A percentile compares a stretch with the other conserved stretches of the same genome.
phyloP scores from a whole-genome alignment of 2,329 filamentous ascomycete species.

The Epichloe coenophiala region DNA sequence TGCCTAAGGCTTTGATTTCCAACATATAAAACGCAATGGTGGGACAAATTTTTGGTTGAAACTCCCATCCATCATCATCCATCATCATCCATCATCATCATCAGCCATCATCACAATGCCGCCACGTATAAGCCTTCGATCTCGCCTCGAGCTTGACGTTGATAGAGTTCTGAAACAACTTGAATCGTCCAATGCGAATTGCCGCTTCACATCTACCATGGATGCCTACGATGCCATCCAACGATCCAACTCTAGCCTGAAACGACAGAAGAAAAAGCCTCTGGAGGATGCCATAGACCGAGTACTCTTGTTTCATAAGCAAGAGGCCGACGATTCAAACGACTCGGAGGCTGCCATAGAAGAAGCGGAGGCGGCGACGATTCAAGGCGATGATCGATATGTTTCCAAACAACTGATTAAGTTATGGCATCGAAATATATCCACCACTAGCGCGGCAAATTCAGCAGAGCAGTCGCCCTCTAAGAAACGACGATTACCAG shows the following conservation, averaged over 20 bases:
- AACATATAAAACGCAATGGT: too few relatives aligned
- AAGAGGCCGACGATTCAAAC: slow-evolving; percentile 43
- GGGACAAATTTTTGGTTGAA: not conserved
- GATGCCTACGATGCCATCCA: slow-evolving; percentile 69
- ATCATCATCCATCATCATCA: not conserved
- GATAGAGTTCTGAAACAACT: slow-evolving; percentile 70
- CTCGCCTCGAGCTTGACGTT: slow-evolving; percentile 51
- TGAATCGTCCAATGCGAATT: slow-evolving; percentile 43
- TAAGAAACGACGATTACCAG: slow-evolving; percentile 22
- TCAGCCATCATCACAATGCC: not conserved
- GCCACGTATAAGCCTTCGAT: slow-evolving; percentile 10
- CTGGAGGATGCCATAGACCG: slow-evolving; percentile 79
- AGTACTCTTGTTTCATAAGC: slow-evolving; percentile 60
- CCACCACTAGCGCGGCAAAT: slow-evolving; percentile 4
- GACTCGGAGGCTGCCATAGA: slow-evolving; percentile 37
- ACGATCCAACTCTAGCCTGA: slow-evolving; percentile 73
- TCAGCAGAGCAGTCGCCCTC: slow-evolving; percentile 12
- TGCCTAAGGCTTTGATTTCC: too few relatives aligned
- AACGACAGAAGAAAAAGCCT: slow-evolving; percentile 65
- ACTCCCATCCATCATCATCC: not conserved
- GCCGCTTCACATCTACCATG: slow-evolving; percentile 32
- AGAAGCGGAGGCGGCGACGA: slow-evolving; percentile 24
- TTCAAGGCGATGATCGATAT: slow-evolving; percentile 22
- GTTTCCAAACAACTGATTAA: slow-evolving; percentile 29
- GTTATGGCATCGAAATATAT: slow-evolving; percentile 21